phyloP scores from a whole-genome alignment of 257 asterid species.

The Phtheirospermum japonicum region DNA sequence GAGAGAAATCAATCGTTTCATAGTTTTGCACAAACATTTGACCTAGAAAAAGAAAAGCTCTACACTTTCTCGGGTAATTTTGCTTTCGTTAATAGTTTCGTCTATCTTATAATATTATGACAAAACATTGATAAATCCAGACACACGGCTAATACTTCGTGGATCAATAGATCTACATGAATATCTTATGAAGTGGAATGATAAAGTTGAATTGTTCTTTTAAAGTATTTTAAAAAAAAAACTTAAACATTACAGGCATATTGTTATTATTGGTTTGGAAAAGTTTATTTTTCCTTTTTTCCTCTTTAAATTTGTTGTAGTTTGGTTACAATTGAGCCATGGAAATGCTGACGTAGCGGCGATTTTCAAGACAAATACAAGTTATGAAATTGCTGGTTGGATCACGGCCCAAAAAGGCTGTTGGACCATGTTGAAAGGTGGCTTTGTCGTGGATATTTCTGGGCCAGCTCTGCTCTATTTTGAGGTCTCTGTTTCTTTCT shows the following conservation, averaged over 20 bases:
- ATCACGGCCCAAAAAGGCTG: conserved; percentile 49
- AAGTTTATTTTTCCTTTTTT: no score
- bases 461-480: conserved; percentile 43
- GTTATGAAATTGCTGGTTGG: conserved; percentile 44
- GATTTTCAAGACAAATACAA: conserved; percentile 32
- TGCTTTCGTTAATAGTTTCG: background rate
- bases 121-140: no score
- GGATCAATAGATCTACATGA: no score
- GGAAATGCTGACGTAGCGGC: conserved; percentile 41
- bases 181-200: no score
- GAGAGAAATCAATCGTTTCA: conserved; percentile 28
- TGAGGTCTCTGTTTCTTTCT: no score
- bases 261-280: no score
- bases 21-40: conserved; percentile 42
- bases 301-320: conserved; percentile 37
- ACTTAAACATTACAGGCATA: no score
- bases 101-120: no score
- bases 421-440: conserved; percentile 72
- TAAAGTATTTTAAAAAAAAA: no score
- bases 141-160: no score
- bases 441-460: conserved; percentile 39
- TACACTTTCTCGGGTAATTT: conserved; percentile 60
- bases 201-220: no score
- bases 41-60: conserved; percentile 39
- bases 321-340: no score